Evolutionary conservation across 345 rosid species (phyloP), one percentile per base, ranked within the genome.

Genomic region (Adansonia digitata): DNA sequence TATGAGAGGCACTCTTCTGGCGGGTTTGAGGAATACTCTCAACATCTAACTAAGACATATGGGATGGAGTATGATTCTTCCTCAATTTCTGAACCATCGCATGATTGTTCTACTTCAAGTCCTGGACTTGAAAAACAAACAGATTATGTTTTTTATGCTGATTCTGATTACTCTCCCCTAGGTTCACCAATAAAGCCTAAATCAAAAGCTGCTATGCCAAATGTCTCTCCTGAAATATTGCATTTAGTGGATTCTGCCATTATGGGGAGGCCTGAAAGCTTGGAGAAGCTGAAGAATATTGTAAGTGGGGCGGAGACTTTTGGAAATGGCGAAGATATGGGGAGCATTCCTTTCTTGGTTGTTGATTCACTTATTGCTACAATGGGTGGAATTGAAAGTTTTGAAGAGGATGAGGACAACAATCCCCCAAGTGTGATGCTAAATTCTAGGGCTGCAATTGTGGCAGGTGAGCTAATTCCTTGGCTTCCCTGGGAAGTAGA

Each of bases 371-470:
- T 95, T 73, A 82, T 93, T 83, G 97, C 93, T 75, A 95, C 99
- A 59, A 95, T 95, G 99, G 99, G 99, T 77, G 99, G 98, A 67
- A 92, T 95, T 78, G 99, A 93, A 86, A 89, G 99, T 84, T 95
- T 93, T 79, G 99, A 91, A 75, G 93, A 94, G 82, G 98, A 93
- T 74, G 99, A 86, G 72, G 98, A 92, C 74, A 88, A 83, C 74
- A 93, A 88, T 79, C 98, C 99, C 79, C 99, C 99, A 48, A 95
- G 98, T 79, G 96, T 93, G 78, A 95, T 95, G 99, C 81, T 91
- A 80, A 95, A 93, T 84, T 93, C 98, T 26, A 85, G 99, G 66
- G 99, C 99, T 64, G 99, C 99, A 64, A 85, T 89, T 81, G 99
- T 95, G 81, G 87, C 98, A 42, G 98, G 91, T 61, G 99, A 93